These are phyloP conservation scores for Leishmania aethiopica DNA, from an alignment of 208 protist genomes.

Conservation along the genomic window DNA sequence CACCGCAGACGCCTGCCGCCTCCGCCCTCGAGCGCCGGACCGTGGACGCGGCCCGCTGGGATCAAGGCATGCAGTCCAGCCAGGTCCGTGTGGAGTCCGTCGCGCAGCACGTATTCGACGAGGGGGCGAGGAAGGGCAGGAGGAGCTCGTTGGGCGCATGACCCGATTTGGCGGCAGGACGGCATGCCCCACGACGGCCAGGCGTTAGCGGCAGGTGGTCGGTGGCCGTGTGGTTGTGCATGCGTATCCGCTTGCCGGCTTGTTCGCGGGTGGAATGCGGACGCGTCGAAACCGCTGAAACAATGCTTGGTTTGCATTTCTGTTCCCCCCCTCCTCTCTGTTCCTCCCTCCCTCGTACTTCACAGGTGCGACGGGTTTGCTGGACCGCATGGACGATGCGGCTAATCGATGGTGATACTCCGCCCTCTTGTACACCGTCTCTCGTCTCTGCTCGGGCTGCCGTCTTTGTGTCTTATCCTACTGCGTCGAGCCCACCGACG, in stretches of 20 bases:
- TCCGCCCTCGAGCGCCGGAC: neutral
- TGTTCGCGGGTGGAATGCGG: neutral
- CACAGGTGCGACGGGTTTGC: neutral
- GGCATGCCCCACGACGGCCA: neutral
- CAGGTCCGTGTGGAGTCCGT: neutral
- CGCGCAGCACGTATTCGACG: neutral
- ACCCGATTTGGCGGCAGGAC: neutral
- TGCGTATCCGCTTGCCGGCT: neutral
- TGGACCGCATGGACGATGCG: neutral
- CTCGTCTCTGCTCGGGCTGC: neutral
- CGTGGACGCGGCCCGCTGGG: neutral
- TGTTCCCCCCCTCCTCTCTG: neutral
- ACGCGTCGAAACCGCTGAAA: neutral
- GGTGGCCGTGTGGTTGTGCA: neutral
- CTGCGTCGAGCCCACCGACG: neutral
- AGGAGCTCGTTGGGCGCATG: neutral
- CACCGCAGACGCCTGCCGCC: neutral
- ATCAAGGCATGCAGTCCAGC: neutral
- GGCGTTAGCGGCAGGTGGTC: neutral
- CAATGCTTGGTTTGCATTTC: neutral
- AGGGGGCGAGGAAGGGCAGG: neutral
- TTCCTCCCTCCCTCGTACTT: neutral
- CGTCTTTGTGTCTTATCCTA: neutral
- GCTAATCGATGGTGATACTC: neutral
- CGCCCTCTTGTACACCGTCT: neutral